Evolutionary conservation across 2,329 filamentous ascomycete species (phyloP).

Genomic region (Venturiaceae sp.): DNA sequence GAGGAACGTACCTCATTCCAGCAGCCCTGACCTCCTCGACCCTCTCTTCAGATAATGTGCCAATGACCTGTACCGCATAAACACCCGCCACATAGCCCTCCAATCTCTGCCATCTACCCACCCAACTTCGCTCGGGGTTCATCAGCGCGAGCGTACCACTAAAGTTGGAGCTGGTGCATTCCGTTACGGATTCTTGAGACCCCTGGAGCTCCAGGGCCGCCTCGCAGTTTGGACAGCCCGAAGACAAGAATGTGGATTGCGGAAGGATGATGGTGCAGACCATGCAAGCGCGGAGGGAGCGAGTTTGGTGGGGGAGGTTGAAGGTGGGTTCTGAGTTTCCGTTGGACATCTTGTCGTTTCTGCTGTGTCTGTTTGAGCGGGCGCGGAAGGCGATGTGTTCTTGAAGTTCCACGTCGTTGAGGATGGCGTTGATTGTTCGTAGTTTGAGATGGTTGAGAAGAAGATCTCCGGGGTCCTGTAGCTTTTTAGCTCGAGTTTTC

Average conservation of each 20-base stretch:
- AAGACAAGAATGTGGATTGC: conserved; percentile 67
- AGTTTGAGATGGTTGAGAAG: too few species aligned
- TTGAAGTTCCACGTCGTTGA: not conserved
- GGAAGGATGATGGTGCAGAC: conserved; percentile 93
- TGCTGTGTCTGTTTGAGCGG: not conserved
- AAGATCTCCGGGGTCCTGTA: too few species aligned
- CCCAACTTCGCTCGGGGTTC: conserved; percentile 80
- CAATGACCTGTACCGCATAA: conserved; percentile 92
- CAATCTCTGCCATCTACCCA: conserved; percentile 91
- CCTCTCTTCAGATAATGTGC: conserved; percentile 53
- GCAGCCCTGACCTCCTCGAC: conserved; percentile 46
- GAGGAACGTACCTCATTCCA: conserved; percentile 53
- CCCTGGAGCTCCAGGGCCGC: conserved; percentile 76
- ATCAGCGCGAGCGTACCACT: conserved; percentile 82
- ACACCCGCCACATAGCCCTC: conserved; percentile 81
- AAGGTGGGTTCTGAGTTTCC: not conserved
- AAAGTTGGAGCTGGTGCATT: conserved; percentile 93
- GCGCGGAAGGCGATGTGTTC: not conserved
- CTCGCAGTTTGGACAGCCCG: conserved; percentile 96
- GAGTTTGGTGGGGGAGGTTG: conserved; percentile 20
- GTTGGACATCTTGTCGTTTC: conserved; percentile 1
- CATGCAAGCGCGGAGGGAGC: conserved; percentile 93
- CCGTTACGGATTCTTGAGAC: conserved; percentile 71
- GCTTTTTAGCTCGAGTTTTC: too few species aligned
- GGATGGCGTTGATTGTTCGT: not conserved